A percentile compares a stretch with the other conserved stretches of the same genome.
These are phyloP conservation scores for Clarireedia homoeocarpa DNA, from an alignment of 2,329 filamentous ascomycete genomes.

Conservation along the genomic window DNA sequence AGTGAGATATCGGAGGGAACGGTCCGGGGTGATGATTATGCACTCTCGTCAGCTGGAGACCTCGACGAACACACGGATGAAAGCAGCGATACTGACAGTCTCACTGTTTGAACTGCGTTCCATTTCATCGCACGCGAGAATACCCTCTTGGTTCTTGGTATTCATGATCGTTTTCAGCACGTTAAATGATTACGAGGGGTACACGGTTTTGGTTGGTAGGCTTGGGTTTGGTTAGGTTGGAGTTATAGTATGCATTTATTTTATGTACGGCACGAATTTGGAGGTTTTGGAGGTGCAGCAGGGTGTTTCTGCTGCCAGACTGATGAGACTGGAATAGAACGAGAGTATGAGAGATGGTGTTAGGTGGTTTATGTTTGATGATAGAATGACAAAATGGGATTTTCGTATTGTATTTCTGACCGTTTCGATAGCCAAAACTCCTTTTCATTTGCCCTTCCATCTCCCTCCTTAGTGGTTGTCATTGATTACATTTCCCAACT, in stretches of 20 bases:
- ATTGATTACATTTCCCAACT: constrained; percentile 1
- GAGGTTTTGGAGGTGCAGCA: not conserved
- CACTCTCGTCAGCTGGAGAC: not conserved
- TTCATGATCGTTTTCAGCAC: not conserved
- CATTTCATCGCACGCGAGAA: not conserved
- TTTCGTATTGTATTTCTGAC: not conserved
- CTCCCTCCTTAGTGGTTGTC: not conserved
- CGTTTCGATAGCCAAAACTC: constrained; percentile 3
- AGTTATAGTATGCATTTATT: constrained; percentile 5
- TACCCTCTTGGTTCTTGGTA: not conserved
- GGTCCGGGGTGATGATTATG: constrained; percentile 1
- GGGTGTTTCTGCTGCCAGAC: not conserved
- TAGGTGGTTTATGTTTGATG: constrained; percentile 3
- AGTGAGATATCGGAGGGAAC: constrained; percentile 4
- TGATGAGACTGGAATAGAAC: not conserved
- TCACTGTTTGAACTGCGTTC: too few species aligned
- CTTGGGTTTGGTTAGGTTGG: not conserved
- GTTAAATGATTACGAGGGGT: not conserved
- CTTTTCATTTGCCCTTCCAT: not conserved
- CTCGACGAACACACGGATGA: not conserved
- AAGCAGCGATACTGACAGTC: not conserved
- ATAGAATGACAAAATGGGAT: constrained; percentile 5
- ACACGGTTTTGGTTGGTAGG: not conserved
- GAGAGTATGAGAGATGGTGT: not conserved
- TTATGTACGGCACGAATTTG: constrained; percentile 6